Base-by-base conservation (phyloP, 208 protist genomes). In the Kentomonas sorsogonicus region DNA sequence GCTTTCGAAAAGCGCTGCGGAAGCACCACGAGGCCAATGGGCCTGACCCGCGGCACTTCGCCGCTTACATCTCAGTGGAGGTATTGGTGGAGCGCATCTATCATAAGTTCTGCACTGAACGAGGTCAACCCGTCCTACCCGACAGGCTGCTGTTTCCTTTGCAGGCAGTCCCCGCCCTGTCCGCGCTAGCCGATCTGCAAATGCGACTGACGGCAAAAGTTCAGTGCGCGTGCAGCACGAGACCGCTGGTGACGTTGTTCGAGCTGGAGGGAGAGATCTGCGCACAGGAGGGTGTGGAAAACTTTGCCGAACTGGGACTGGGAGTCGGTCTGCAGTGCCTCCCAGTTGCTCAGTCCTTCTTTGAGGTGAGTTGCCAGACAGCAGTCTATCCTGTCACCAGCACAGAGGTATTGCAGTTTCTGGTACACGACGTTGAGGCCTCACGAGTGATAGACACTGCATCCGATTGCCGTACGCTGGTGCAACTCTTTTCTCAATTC, bases 191-290 rank as follows among this genome's bases (percentile, higher is more conserved):
- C 13, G 38, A 64, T 6, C 25, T 74, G 22, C 79, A 94, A 60
- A 50, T 66, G 39, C 71, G 79, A 1, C 47, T 92, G 0, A 87
- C 79, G 26, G 53, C 67, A 10, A 51, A 66, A 5, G 60, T 94
- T 13, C 58, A 82, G 30, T 57, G 66, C 5, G 78, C 81, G 15
- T 69, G 92, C 44, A 72, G 69, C 20, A 90, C 82, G 0, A 75
- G 82, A 3, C 73, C 84, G 18, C 69, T 94, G 1, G 79, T 89
- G 11, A 94, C 88, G 4, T 11, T 94, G n/a, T 66, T 78, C 63
- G 88, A 94, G n/a, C 58, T 94, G 5, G 75, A 94, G 50, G 29
- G 46, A 15, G 84, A 89, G 60, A 39, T 87, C 0, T 90, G 81
- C 26, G 46, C 63, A 15, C 29, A 33, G 41, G 77, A 89, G 34